A percentile compares a stretch with the other conserved stretches of the same genome.
These are phyloP conservation scores for Fraxinus sp. DNA, from an alignment of 305 asterid genomes.

Conservation along the genomic window DNA sequence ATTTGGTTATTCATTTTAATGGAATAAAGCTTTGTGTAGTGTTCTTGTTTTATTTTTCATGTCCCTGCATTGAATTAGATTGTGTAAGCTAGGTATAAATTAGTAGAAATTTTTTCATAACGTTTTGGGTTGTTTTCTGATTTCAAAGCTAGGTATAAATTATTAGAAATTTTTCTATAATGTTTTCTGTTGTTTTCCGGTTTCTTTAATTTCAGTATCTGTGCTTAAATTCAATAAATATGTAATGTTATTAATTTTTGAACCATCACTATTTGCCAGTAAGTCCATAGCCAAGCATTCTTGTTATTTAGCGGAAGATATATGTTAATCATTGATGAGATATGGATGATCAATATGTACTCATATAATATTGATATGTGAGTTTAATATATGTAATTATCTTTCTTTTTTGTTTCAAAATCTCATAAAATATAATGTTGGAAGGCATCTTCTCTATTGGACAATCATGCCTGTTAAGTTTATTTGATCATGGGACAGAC, in stretches of 20 bases:
- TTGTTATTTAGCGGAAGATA: neutral
- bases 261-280: neutral
- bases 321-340: neutral
- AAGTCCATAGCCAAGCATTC: neutral
- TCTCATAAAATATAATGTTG: neutral
- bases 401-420: neutral
- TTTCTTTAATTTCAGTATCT: neutral
- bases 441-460: neutral
- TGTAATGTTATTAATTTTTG: neutral
- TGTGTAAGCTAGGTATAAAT: neutral
- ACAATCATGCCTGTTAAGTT: neutral
- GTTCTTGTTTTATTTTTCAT: neutral
- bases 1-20: neutral
- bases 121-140: neutral
- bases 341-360: neutral
- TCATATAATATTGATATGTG: neutral
- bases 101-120: neutral
- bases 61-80: neutral
- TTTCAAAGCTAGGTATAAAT: neutral
- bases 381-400: neutral
- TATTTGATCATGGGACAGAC: neutral
- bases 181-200: neutral
- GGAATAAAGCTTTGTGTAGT: neutral
- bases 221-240: neutral
- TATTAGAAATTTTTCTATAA: neutral